Evolutionary conservation across 2,329 filamentous ascomycete species (phyloP).

Genomic region (Fusarium xyrophilum): DNA sequence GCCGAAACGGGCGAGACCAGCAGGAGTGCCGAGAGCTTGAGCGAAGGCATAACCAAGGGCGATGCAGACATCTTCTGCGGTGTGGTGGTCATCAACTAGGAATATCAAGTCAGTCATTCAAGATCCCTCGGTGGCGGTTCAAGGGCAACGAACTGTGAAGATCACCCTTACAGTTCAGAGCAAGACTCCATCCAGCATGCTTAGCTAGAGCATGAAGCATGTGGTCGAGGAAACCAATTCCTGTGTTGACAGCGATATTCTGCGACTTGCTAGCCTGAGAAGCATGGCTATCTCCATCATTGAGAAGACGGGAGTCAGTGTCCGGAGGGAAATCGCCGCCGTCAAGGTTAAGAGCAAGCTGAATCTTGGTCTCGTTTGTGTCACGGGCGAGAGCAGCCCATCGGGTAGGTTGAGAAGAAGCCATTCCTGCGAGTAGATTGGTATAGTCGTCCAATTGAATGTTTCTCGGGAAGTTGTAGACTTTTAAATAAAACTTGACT

Average conservation of each 20-base stretch:
- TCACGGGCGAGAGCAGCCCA: constrained; percentile 82
- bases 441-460: not conserved
- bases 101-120: constrained; percentile 22
- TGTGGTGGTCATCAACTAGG: constrained; percentile 96
- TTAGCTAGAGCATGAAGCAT: constrained; percentile 98
- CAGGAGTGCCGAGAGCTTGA: constrained; percentile 75
- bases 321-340: constrained; percentile 78
- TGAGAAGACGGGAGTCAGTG: constrained; percentile 62
- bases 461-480: not conserved
- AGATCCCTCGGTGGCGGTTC: not conserved
- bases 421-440: constrained; percentile 38
- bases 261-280: constrained; percentile 85
- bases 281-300: constrained; percentile 71
- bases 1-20: constrained; percentile 88
- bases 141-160: constrained; percentile 76
- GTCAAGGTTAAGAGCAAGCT: constrained; percentile 90
- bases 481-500: constrained; percentile 24
- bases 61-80: constrained; percentile 92
- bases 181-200: constrained; percentile 92
- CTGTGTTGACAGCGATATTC: constrained; percentile 85
- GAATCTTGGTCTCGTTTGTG: constrained; percentile 98
- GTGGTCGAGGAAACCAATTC: constrained; percentile 97
- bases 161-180: constrained; percentile 83
- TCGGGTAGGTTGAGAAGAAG: constrained; percentile 54
- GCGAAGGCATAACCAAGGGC: constrained; percentile 88